Evolutionary conservation across 768 basidiomycete species (phyloP).

Genomic region (Amanita phalloides): DNA sequence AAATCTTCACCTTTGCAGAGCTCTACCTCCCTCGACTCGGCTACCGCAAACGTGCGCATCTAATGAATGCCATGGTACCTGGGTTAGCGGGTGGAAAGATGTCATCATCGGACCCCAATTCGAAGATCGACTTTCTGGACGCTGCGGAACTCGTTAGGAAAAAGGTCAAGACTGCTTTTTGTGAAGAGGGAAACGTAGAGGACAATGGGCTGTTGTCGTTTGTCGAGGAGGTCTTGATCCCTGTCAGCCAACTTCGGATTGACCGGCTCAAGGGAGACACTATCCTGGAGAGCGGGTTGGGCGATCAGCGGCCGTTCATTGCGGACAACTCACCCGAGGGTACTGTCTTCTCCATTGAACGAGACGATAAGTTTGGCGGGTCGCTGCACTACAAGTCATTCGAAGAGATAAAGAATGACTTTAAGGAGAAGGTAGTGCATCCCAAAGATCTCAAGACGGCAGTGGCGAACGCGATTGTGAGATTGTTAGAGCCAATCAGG

Average conservation of each 20-base stretch:
- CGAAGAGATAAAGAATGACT: constrained; percentile 61
- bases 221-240: constrained; percentile 78
- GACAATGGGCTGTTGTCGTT: constrained; percentile 89
- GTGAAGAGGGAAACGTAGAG: constrained; percentile 81
- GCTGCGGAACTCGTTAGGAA: constrained; percentile 69
- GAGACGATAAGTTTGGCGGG: constrained; percentile 79
- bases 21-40: constrained; percentile 90
- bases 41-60: constrained; percentile 88
- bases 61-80: constrained; percentile 98
- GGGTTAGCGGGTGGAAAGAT: constrained; percentile 93
- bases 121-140: constrained; percentile 97
- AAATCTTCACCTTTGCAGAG: constrained; percentile 98
- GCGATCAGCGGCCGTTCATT: constrained; percentile 54
- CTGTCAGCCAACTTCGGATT: constrained; percentile 66
- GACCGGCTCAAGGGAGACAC: constrained; percentile 44
- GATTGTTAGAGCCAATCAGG: constrained; percentile 72
- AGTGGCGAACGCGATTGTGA: constrained; percentile 64
- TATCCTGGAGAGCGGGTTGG: constrained; percentile 34
- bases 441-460: constrained; percentile 83
- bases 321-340: constrained; percentile 64
- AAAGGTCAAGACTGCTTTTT: constrained; percentile 90
- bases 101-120: constrained; percentile 96
- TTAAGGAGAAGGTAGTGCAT: constrained; percentile 66
- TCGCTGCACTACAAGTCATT: constrained; percentile 62
- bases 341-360: constrained; percentile 68